Base-by-base conservation (phyloP, 1,284 basidiomycete species). In the Rhodotorula sp. region DNA sequence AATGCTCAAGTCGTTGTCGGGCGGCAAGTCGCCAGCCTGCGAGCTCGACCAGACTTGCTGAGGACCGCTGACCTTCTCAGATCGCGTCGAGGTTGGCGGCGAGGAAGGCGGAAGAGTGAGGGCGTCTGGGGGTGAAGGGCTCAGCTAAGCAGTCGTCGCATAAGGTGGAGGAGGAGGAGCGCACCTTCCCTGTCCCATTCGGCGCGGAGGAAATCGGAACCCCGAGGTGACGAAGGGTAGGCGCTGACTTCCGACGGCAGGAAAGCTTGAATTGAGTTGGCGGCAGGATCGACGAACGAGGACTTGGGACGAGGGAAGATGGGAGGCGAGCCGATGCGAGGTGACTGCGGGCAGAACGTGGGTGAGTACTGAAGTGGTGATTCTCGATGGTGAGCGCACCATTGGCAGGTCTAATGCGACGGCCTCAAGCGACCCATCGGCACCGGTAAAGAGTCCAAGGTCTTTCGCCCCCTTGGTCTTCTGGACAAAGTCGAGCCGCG, bases 171-270 rank as follows among this genome's bases (percentile, higher is more conserved):
- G 19, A 36, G 6, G 34, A 20, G 27, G 63, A 27, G 34, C 24
- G 49, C 29, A 59, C 64, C 64, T 17, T 54, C 57, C 27, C 22
- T 22, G 44, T 65, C 54, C 64, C 64, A 65, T 11, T 52, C 49
- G 13, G 11, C 36, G 51, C 48, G 46, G 39, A 39, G 54, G 51
- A 19, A 39, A n/a, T 39, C 55, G 4, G 10, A 5, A 3, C 36
- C 55, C 7, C 36, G 36, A 15, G 55, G 36, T 4, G 55, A 56
- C 10, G 55, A 56, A 5, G 55, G 55, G n/a, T 39, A 56, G n/a
- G n/a, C 55, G 55, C 55, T 56, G n/a, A 36, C 7, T 39, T 44
- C 55, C 5, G 49, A 48, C 9, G 32, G 39, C 22, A 34, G 4
- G 39, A 53, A 20, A 11, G 39, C 58, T 22, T 15, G 32, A 6